Conservation (phyloP, 257 asterid species). For the Rehmannia glutinosa region DNA sequence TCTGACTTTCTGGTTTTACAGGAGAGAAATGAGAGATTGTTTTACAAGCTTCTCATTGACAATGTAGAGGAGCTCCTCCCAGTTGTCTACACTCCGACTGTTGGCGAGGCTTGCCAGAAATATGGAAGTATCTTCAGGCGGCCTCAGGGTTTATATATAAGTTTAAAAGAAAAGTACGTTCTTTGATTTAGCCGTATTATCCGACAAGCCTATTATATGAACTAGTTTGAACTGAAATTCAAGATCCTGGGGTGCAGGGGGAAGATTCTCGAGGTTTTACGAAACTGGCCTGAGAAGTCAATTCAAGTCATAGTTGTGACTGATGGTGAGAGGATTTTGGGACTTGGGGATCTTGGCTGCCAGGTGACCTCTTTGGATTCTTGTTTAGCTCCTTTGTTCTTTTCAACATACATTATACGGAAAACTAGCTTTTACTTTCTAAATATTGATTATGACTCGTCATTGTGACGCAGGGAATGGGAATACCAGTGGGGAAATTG, state of each 20-base stretch:
- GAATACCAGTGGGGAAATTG: slow-evolving; percentile 96
- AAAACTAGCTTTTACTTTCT: neutral
- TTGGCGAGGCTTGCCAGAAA: slow-evolving; percentile 97
- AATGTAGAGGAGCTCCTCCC: slow-evolving; percentile 93
- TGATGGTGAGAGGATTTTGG: slow-evolving; percentile 95
- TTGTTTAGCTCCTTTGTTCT: neutral
- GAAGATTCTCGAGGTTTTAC: slow-evolving; percentile 77
- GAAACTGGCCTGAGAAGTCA: slow-evolving; percentile 89
- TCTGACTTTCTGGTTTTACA: slow-evolving; percentile 21
- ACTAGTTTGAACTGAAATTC: slow-evolving; percentile 11
- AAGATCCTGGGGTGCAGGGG: slow-evolving; percentile 46
- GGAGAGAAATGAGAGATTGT: slow-evolving; percentile 93
- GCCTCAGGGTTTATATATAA: slow-evolving; percentile 87
- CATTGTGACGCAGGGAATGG: slow-evolving; percentile 69
- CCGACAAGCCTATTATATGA: neutral
- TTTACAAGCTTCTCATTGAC: slow-evolving; percentile 85
- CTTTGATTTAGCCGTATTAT: neutral
- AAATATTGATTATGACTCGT: slow-evolving; percentile 1
- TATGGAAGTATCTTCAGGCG: slow-evolving; percentile 86
- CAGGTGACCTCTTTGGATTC: slow-evolving; percentile 45
- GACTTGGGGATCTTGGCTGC: slow-evolving; percentile 96
- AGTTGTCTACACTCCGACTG: slow-evolving; percentile 82
- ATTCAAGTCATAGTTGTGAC: slow-evolving; percentile 94
- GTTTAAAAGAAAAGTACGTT: slow-evolving; percentile 82
- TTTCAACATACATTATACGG: neutral